These are phyloP conservation scores for Nicotiana tabacum DNA, from an alignment of 257 asterid species.

Conservation along the genomic window DNA sequence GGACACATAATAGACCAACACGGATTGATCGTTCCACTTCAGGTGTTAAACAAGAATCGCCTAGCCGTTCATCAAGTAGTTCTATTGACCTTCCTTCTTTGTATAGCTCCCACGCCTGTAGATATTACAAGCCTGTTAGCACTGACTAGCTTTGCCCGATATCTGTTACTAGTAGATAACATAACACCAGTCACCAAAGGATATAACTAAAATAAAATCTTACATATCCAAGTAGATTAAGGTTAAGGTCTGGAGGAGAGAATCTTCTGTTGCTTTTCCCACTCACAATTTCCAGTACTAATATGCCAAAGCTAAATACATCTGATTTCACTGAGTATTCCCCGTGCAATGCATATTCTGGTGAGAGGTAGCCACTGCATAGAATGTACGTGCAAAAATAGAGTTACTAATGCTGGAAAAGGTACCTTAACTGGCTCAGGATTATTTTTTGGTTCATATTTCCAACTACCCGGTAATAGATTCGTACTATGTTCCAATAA, in stretches of 20 bases:
- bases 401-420: no score
- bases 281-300: constrained; percentile 25
- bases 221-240: constrained; percentile 24
- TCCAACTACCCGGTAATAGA: no score
- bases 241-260: constrained; percentile 15
- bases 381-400: neutral
- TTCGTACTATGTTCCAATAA: no score
- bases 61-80: neutral
- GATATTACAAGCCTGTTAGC: neutral
- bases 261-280: constrained; percentile 22
- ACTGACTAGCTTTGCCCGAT: neutral
- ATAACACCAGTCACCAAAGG: neutral
- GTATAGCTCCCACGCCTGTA: constrained; percentile 30
- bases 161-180: neutral
- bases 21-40: constrained; percentile 26
- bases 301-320: constrained; percentile 29
- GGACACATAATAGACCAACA: constrained; percentile 35
- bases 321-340: constrained; percentile 29
- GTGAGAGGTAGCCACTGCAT: constrained; percentile 24
- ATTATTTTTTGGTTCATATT: no score
- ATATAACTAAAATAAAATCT: neutral
- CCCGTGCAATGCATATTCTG: constrained; percentile 25
- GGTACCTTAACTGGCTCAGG: no score
- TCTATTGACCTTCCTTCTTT: constrained; percentile 14
- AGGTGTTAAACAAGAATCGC: neutral